phyloP scores from a whole-genome alignment of 352 stramenopile species.

The Globisporangium rhizosaccharum region DNA sequence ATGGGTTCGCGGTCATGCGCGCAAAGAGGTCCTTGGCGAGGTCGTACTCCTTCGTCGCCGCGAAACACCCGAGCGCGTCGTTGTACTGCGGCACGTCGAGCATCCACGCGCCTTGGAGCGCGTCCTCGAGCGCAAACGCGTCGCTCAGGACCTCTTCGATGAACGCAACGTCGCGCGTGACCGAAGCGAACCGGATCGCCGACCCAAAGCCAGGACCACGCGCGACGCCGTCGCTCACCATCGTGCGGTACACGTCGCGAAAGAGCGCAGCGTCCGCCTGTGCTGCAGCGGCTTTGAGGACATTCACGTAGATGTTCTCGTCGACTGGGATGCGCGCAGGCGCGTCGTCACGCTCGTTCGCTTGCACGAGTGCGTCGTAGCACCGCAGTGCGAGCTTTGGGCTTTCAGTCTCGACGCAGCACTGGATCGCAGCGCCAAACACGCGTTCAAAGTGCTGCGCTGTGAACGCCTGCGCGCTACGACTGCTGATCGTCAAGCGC shows the following conservation, averaged over 20 bases:
- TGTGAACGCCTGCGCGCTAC: slow-evolving; percentile 1
- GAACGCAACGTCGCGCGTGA: slow-evolving; percentile 37
- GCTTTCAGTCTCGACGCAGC: slow-evolving; percentile 36
- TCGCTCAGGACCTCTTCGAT: slow-evolving; percentile 58
- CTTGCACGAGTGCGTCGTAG: slow-evolving; percentile 26
- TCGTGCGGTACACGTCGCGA: slow-evolving; percentile 45
- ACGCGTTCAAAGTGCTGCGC: slow-evolving; percentile 38
- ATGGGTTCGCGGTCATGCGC: slow-evolving; percentile 50
- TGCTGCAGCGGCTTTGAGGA: slow-evolving; percentile 47
- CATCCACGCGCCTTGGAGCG: slow-evolving; percentile 38
- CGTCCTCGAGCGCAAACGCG: slow-evolving; percentile 41
- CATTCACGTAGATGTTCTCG: slow-evolving; percentile 80
- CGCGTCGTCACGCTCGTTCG: not conserved
- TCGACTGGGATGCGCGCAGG: slow-evolving; percentile 21
- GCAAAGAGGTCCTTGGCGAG: slow-evolving; percentile 58
- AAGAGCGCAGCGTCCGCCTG: slow-evolving; percentile 35
- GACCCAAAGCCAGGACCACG: slow-evolving; percentile 61
- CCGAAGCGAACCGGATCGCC: slow-evolving; percentile 61
- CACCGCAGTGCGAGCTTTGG: slow-evolving; percentile 48
- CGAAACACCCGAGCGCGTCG: slow-evolving; percentile 66
- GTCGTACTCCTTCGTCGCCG: slow-evolving; percentile 37
- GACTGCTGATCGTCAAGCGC: not conserved
- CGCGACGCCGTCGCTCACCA: slow-evolving; percentile 40
- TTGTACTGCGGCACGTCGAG: slow-evolving; percentile 72
- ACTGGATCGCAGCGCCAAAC: slow-evolving; percentile 68